phyloP scores from a whole-genome alignment of 495 filamentous ascomycete species.

The Aspergillus heteromorphus region DNA sequence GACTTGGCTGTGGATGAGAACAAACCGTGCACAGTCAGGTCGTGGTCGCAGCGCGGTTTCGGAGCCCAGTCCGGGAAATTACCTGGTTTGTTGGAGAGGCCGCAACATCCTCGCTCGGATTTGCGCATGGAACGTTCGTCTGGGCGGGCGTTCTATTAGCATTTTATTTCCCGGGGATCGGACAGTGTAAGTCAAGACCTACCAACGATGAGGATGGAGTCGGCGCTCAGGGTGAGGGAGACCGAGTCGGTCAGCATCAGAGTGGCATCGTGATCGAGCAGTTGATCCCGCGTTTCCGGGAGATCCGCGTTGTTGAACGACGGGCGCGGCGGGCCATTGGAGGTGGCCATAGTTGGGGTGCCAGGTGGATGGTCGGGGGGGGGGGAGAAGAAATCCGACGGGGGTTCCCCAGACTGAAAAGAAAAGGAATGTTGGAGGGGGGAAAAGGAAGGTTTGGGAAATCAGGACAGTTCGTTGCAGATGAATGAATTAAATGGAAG shows the following conservation, averaged over 20 bases:
- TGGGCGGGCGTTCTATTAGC: too few species aligned
- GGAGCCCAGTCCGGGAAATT: conserved; percentile 4
- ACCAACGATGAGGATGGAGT: conserved; percentile 62
- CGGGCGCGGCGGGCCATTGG: conserved; percentile 12
- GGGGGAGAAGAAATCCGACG: conserved; percentile 9
- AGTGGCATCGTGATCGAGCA: conserved; percentile 35
- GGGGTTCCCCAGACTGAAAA: conserved; percentile 5
- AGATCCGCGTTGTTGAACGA: conserved; percentile 17
- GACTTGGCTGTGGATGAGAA: conserved; percentile 22
- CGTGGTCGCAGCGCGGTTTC: neutral
- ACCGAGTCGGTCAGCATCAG: conserved; percentile 54
- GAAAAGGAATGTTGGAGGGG: neutral
- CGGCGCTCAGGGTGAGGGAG: conserved; percentile 57
- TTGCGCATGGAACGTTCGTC: conserved; percentile 31
- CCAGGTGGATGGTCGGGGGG: conserved; percentile 7
- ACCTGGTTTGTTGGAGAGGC: conserved; percentile 29
- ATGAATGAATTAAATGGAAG: neutral
- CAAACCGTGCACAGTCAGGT: conserved; percentile 12
- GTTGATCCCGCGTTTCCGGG: conserved; percentile 18
- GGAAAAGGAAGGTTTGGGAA: conserved; percentile 6
- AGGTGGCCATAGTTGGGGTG: conserved; percentile 29
- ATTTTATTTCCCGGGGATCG: too few species aligned
- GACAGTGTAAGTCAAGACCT: conserved; percentile 18
- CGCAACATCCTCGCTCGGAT: conserved; percentile 34
- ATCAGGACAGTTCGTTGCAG: too few species aligned